Percentiles rank a stretch among this genome's conserved stretches.
These are phyloP conservation scores for Globisporangium paroecandrum DNA, from an alignment of 352 stramenopile species.

Conservation along the genomic window DNA sequence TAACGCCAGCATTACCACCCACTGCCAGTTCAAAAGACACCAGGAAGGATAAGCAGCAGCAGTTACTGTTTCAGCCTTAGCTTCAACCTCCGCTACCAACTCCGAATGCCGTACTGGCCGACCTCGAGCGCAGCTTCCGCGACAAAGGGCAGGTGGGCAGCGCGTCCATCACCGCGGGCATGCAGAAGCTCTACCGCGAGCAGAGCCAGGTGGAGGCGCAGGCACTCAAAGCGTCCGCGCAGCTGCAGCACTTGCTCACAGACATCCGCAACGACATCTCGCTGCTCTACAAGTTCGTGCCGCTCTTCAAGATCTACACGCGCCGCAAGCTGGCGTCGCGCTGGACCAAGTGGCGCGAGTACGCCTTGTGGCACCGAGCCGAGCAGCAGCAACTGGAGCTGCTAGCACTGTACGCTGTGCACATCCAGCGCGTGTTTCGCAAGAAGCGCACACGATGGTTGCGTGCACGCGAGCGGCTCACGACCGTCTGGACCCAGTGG, in stretches of 20 bases:
- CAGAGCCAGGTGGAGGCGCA: conserved; percentile 28
- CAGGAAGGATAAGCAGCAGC: neutral
- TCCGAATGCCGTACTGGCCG: conserved; percentile 11
- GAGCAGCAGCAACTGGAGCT: conserved; percentile 35
- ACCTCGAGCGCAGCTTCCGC: conserved; percentile 11
- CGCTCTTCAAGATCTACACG: conserved; percentile 53
- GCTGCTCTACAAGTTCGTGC: conserved; percentile 58
- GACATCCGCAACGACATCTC: conserved; percentile 39
- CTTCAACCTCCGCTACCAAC: neutral
- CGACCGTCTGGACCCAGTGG: conserved; percentile 35
- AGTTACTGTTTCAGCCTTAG: neutral
- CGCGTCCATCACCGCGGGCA: conserved; percentile 17
- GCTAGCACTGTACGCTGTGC: conserved; percentile 45
- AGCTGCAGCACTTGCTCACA: conserved; percentile 38
- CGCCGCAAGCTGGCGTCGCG: conserved; percentile 33
- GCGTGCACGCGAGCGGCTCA: conserved; percentile 30
- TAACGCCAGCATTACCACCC: conserved; percentile 26
- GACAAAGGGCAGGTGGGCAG: conserved; percentile 23
- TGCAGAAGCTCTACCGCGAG: conserved; percentile 33
- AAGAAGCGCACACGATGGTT: conserved; percentile 32
- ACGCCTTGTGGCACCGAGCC: conserved; percentile 37
- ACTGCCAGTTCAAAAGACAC: neutral
- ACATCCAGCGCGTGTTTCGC: conserved; percentile 61
- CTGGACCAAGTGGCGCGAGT: conserved; percentile 40
- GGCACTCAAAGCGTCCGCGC: conserved; percentile 20